Percentiles rank a stretch among this genome's conserved stretches.
These are phyloP conservation scores for Pleurostoma richardsiae DNA, from an alignment of 2,329 filamentous ascomycete genomes.

Conservation along the genomic window DNA sequence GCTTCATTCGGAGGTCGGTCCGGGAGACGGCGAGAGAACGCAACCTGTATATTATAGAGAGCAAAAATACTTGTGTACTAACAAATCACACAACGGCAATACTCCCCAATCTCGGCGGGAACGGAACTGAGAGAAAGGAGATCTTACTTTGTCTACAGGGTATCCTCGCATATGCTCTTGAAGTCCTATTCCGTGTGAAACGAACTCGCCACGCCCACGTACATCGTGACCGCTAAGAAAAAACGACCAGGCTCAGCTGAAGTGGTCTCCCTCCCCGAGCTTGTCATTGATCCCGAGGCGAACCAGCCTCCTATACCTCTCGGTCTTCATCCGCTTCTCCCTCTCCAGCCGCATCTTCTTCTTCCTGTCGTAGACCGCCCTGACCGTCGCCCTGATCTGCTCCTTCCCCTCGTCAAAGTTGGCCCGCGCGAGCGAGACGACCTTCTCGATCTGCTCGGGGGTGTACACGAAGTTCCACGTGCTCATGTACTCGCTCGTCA, in stretches of 20 bases:
- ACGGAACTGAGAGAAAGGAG: neutral
- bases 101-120: neutral
- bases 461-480: conserved; percentile 99
- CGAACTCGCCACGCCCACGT: too few relatives aligned
- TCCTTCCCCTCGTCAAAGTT: conserved; percentile 83
- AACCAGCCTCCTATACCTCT: conserved; percentile 40
- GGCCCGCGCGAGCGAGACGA: conserved; percentile 74
- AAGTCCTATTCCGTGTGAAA: too few relatives aligned
- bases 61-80: neutral
- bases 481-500: conserved; percentile 77
- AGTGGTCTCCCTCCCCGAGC: conserved; percentile 62
- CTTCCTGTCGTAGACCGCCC: conserved; percentile 91
- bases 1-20: neutral
- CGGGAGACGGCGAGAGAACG: neutral
- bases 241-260: conserved; percentile 37
- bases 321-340: conserved; percentile 32
- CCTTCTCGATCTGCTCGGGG: conserved; percentile 80
- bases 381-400: conserved; percentile 70
- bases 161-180: neutral
- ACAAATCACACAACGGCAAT: neutral
- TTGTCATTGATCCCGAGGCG: conserved; percentile 47
- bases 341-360: conserved; percentile 59
- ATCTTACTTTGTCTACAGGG: neutral
- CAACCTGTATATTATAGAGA: too few relatives aligned
- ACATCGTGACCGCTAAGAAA: too few relatives aligned